Evolutionary conservation across 805 yeast species (phyloP).

Genomic region (Metschnikowia rubicola): DNA sequence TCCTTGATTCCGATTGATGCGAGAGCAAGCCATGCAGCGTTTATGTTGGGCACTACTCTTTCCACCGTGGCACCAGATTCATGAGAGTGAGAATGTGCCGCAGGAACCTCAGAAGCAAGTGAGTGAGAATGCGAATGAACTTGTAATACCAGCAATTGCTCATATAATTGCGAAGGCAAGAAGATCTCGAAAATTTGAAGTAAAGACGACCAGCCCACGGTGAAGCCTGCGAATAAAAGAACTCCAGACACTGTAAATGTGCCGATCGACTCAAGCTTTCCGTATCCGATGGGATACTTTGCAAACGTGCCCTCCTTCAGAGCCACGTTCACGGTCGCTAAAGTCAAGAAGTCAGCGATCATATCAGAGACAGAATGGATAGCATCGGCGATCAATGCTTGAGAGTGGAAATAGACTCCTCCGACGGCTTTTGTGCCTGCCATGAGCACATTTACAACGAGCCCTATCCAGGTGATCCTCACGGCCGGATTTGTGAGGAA

Average conservation of each 20-base stretch:
- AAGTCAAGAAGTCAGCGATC: conserved; percentile 83
- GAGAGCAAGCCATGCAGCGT: conserved; percentile 95
- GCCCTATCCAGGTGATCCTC: conserved; percentile 88
- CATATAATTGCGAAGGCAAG: conserved; percentile 60
- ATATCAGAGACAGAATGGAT: conserved; percentile 89
- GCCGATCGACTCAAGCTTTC: conserved; percentile 90
- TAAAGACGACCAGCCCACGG: conserved; percentile 85
- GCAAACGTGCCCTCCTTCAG: conserved; percentile 52
- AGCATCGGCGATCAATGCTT: conserved; percentile 90
- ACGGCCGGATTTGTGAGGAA: conserved; percentile 71
- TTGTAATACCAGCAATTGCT: conserved; percentile 47
- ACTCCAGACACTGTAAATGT: conserved; percentile 84
- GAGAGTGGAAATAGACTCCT: conserved; percentile 90
- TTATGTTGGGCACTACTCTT: conserved; percentile 50
- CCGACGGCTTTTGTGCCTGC: conserved; percentile 85
- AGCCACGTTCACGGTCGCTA: conserved; percentile 82
- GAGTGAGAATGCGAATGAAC: conserved; percentile 53
- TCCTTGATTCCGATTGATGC: conserved; percentile 87
- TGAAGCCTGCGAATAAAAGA: conserved; percentile 79
- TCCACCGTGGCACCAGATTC: not conserved
- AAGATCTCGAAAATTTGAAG: conserved; percentile 64
- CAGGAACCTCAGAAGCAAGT: conserved; percentile 15
- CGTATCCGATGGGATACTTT: conserved; percentile 81
- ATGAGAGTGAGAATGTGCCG: conserved; percentile 14
- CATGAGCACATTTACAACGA: conserved; percentile 78